These are phyloP conservation scores for Turritis glabra DNA, from an alignment of 345 rosid genomes.

Conservation along the genomic window DNA sequence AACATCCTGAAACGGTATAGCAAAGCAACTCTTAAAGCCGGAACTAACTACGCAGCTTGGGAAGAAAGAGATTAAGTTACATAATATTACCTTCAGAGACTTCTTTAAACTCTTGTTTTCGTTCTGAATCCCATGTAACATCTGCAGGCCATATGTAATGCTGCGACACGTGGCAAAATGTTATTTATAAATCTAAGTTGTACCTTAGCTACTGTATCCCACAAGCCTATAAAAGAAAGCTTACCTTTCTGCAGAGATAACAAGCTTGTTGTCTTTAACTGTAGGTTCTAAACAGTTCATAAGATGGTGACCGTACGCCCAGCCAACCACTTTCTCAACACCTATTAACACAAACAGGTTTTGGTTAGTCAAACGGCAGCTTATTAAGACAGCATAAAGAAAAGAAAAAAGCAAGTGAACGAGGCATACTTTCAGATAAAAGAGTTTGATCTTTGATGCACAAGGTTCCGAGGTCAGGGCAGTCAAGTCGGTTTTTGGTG, in stretches of 20 bases:
- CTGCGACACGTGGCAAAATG: slow-evolving; percentile 47
- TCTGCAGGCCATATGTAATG: slow-evolving; percentile 64
- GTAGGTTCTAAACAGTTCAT: slow-evolving; percentile 69
- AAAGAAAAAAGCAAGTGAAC: slow-evolving; percentile 7
- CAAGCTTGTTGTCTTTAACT: slow-evolving; percentile 62
- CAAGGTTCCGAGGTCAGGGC: slow-evolving; percentile 77
- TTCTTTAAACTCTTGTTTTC: slow-evolving; percentile 80
- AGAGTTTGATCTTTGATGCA: slow-evolving; percentile 84
- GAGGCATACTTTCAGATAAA: slow-evolving; percentile 66
- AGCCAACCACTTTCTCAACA: slow-evolving; percentile 93
- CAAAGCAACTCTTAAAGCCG: background rate
- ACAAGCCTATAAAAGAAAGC: slow-evolving; percentile 16
- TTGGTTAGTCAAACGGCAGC: slow-evolving; percentile 18
- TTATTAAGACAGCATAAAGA: background rate
- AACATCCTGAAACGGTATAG: slow-evolving; percentile 66
- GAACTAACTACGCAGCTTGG: background rate
- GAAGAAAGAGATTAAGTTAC: slow-evolving; percentile 8
- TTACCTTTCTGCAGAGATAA: slow-evolving; percentile 78
- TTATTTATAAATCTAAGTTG: slow-evolving; percentile 14
- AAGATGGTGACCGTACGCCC: slow-evolving; percentile 83
- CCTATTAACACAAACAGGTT: slow-evolving; percentile 43
- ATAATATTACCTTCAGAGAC: slow-evolving; percentile 66
- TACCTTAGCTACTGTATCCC: slow-evolving; percentile 14
- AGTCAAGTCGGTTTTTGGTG: slow-evolving; percentile 61
- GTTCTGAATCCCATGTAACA: slow-evolving; percentile 65